Evolutionary conservation across 139 green algal genomes (phyloP).

Genomic region (Axilococcus clingmanii): DNA sequence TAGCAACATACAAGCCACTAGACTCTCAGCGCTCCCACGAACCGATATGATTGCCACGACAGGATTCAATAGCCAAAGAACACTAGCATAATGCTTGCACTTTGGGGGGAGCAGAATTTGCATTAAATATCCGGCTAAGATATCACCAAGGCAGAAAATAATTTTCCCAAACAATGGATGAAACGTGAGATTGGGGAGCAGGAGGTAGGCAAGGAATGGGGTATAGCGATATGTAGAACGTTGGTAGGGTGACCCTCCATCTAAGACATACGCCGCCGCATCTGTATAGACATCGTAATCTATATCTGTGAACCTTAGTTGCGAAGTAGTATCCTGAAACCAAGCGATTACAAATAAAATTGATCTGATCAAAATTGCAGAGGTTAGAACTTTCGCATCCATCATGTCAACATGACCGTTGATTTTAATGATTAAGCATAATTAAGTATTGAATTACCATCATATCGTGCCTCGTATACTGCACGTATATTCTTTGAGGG

Average conservation of each 20-base stretch:
- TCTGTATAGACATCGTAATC: slow-evolving; percentile 75
- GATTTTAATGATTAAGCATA: too few species aligned
- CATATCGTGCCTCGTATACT: too few species aligned
- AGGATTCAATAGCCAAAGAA: slow-evolving; percentile 89
- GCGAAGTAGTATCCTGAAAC: slow-evolving; percentile 54
- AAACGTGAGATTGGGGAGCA: slow-evolving; percentile 75
- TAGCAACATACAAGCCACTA: slow-evolving; percentile 70
- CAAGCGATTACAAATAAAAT: too few species aligned
- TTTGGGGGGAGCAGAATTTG: neutral
- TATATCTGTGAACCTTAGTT: slow-evolving; percentile 86
- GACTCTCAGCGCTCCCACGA: slow-evolving; percentile 73
- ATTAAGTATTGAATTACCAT: too few species aligned
- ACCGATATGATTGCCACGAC: slow-evolving; percentile 88
- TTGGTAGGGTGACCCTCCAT: slow-evolving; percentile 29
- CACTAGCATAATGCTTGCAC: slow-evolving; percentile 32
- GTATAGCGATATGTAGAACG: slow-evolving; percentile 72
- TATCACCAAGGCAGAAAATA: slow-evolving; percentile 65
- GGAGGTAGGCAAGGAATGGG: slow-evolving; percentile 72
- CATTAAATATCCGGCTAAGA: slow-evolving; percentile 33
- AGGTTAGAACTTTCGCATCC: too few species aligned
- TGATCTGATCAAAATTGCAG: too few species aligned
- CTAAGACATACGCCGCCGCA: slow-evolving; percentile 30
- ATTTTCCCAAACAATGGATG: slow-evolving; percentile 73
- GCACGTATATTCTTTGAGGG: too few species aligned
- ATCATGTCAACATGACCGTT: too few species aligned